A percentile compares a stretch with the other conserved stretches of the same genome.
Conservation (phyloP, 345 rosid species). For the Aquilaria malaccensis region DNA sequence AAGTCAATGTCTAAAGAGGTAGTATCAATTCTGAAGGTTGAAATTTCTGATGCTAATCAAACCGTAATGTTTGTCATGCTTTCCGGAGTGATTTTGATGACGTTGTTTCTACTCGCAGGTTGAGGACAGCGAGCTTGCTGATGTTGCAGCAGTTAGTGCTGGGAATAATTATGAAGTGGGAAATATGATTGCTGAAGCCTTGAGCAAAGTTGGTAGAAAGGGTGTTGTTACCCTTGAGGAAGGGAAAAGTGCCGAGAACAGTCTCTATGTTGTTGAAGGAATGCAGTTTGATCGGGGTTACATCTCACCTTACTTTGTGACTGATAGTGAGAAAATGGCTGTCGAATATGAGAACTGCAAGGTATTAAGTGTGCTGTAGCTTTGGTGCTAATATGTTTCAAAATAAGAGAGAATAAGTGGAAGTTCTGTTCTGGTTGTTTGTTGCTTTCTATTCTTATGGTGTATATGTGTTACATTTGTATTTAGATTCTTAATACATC, state of each 20-base stretch:
- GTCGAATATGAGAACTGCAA: slow-evolving; percentile 97
- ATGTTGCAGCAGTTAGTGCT: slow-evolving; percentile 99
- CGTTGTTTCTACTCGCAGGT: slow-evolving; percentile 37
- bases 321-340: slow-evolving; percentile 95
- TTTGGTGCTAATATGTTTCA: background rate
- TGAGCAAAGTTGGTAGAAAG: slow-evolving; percentile 94
- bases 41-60: background rate
- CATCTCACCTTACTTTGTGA: slow-evolving; percentile 95
- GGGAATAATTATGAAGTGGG: slow-evolving; percentile 95
- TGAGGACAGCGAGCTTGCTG: slow-evolving; percentile 98
- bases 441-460: too few relatives aligned
- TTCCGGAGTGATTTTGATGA: background rate
- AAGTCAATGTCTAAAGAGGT: slow-evolving; percentile 90
- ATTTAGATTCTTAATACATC: background rate
- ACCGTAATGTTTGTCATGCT: background rate
- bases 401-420: background rate
- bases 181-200: slow-evolving; percentile 95
- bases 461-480: background rate
- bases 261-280: slow-evolving; percentile 95
- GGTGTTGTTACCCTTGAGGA: slow-evolving; percentile 98
- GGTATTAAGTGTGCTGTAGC: slow-evolving; percentile 28
- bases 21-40: background rate
- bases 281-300: slow-evolving; percentile 99
- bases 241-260: slow-evolving; percentile 96
- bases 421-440: background rate